Conservation (phyloP, 2,329 filamentous ascomycete species). For the Myrmaecium sp. region DNA sequence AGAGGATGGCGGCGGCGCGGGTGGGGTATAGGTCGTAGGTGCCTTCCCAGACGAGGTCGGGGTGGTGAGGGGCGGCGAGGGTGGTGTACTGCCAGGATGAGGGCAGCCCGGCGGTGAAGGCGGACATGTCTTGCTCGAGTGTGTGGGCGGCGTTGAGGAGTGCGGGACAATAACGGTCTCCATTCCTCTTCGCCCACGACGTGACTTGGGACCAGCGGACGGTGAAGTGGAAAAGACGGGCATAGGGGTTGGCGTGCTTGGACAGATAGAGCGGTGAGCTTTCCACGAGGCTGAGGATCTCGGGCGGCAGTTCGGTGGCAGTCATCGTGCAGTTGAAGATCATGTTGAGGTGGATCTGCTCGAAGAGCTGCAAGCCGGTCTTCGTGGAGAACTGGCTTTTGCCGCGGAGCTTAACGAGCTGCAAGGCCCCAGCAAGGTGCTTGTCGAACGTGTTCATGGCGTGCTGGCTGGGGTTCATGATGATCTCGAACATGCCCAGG, state of each 20-base stretch:
- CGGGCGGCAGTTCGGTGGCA: slow-evolving; percentile 8
- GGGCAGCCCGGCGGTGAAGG: slow-evolving; percentile 8
- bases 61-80: slow-evolving; percentile 3
- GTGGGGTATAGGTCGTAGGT: slow-evolving; percentile 10
- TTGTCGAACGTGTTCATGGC: slow-evolving; percentile 11
- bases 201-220: slow-evolving; percentile 8
- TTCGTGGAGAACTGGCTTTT: slow-evolving; percentile 7
- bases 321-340: slow-evolving; percentile 14
- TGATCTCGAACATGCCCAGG: slow-evolving; percentile 13
- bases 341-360: slow-evolving; percentile 9
- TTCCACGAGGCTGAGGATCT: slow-evolving; percentile 7
- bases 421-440: slow-evolving; percentile 13
- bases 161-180: slow-evolving; percentile 1
- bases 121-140: slow-evolving; percentile 7
- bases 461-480: slow-evolving; percentile 8
- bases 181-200: slow-evolving; percentile 4
- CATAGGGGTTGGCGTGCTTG: slow-evolving; percentile 6
- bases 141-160: slow-evolving; percentile 7
- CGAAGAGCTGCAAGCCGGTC: slow-evolving; percentile 7
- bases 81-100: slow-evolving; percentile 5
- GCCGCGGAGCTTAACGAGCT: slow-evolving; percentile 10
- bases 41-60: slow-evolving; percentile 8
- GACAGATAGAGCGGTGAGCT: slow-evolving; percentile 4
- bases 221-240: slow-evolving; percentile 9
- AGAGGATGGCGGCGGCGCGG: slow-evolving; percentile 10